Base-by-base conservation (phyloP, 805 yeast genomes). In the Teunomyces lycoperdinae region DNA sequence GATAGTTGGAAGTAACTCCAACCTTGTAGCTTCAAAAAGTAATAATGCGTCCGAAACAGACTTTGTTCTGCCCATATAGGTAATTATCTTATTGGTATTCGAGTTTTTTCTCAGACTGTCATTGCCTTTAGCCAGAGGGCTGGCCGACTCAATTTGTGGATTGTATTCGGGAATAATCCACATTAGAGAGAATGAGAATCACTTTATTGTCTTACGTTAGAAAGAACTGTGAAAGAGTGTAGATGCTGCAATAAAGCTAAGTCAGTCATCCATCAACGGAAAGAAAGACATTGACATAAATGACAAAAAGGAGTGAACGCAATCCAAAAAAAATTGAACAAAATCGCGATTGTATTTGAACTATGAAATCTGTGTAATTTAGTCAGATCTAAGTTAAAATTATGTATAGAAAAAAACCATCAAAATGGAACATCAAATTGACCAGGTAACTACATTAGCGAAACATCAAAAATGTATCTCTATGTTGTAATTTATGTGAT, bases 11-110 rank as follows among this genome's bases (percentile, higher is more conserved):
- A 85, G 70, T 6, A 77, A 45, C 6, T 80, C 80, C 24, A 72
- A 60, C 31, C 86, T 70, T 9, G 85, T 76, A 0, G 87, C 91
- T 64, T 85, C 89, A 24, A 86, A 64, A 9, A 85, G 68, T 6
- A 83, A 63, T 29, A 86, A 68, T 9, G 89, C 89, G 55, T 86
- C 92, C 50, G 67, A 65, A 2, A 84, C 73, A 0, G 84, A 70
- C 27, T 75, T 71, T 10, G 85, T 76, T 28, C 75, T 65, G 0
- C 92, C 92, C 48, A 67, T 73, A 57, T 84, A 85, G 0, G 88
- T 80, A 17, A 48, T 35, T 16, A 48, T 35, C 20, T 20, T 44
- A 10, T 20, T 38, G 41, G 13, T 9, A 26, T 11, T 38, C 11
- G 13, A 10, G 26, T 13, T 26, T 11, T 24, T 29, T 16, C 13